These are phyloP conservation scores for Fragaria nilgerrensis DNA, from an alignment of 306 rosid species.

Conservation along the genomic window DNA sequence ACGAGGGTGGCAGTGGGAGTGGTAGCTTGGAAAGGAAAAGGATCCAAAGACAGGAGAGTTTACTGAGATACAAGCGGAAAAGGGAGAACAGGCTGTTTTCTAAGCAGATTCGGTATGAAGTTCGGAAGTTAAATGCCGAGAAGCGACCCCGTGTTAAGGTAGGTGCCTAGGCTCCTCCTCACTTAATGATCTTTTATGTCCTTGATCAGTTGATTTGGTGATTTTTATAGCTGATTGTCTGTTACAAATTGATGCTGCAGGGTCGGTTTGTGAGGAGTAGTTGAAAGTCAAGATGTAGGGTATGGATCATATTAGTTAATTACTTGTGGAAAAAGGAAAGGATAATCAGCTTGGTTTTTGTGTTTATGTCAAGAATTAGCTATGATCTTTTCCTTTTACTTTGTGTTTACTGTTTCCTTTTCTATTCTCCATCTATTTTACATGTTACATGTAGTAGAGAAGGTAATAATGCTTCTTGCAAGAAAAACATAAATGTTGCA, in stretches of 20 bases:
- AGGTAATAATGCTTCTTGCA: not conserved
- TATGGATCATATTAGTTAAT: constrained; percentile 3
- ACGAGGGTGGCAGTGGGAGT: constrained; percentile 17
- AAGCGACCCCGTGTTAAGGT: constrained; percentile 96
- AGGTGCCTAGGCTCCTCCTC: not conserved
- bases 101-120: constrained; percentile 78
- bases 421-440: not conserved
- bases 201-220: not conserved
- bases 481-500: not conserved
- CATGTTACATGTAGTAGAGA: not conserved
- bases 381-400: constrained; percentile 3
- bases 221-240: not conserved
- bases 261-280: constrained; percentile 91
- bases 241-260: constrained; percentile 35
- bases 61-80: constrained; percentile 83
- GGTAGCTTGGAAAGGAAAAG: constrained; percentile 18
- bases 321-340: not conserved
- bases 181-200: not conserved
- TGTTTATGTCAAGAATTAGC: not conserved
- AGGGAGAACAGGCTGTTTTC: constrained; percentile 77
- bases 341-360: not conserved
- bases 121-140: constrained; percentile 88
- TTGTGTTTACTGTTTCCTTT: not conserved
- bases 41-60: constrained; percentile 73
- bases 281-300: constrained; percentile 35